Percentiles rank a stretch among this genome's conserved stretches.
phyloP scores from a whole-genome alignment of 108 stramenopile genomes.

The Nannochloropsis gaditana region DNA sequence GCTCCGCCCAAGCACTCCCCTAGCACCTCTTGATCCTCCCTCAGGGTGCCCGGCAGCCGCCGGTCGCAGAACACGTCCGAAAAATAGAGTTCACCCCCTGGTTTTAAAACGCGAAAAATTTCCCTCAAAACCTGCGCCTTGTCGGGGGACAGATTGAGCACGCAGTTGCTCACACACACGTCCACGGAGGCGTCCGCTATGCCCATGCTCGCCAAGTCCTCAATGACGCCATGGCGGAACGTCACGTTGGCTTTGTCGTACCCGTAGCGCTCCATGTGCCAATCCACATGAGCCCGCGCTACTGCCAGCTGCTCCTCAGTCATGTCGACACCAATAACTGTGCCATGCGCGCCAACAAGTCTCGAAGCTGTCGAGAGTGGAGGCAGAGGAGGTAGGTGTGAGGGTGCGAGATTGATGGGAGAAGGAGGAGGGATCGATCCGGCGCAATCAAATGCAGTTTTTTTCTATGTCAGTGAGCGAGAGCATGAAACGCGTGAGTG shows the following conservation, averaged over 20 bases:
- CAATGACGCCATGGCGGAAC: slow-evolving; percentile 82
- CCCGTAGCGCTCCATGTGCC: slow-evolving; percentile 78
- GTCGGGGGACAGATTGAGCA: slow-evolving; percentile 88
- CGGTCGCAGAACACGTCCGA: slow-evolving; percentile 89
- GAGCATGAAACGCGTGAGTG: not conserved
- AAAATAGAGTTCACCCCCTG: slow-evolving; percentile 92
- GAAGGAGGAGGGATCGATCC: not conserved
- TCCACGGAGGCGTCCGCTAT: slow-evolving; percentile 73
- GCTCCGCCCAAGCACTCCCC: slow-evolving; percentile 92
- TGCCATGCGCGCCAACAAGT: slow-evolving; percentile 73
- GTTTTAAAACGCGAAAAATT: slow-evolving; percentile 71
- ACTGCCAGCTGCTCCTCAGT: slow-evolving; percentile 85
- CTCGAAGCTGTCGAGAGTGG: slow-evolving; percentile 56
- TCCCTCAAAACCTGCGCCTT: slow-evolving; percentile 73
- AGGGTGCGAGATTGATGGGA: not conserved
- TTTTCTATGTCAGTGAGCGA: not conserved
- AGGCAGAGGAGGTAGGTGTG: not conserved
- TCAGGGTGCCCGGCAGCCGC: slow-evolving; percentile 66
- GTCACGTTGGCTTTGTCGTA: slow-evolving; percentile 67
- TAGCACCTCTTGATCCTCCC: slow-evolving; percentile 66
- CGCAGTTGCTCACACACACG: slow-evolving; percentile 93
- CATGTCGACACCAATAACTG: slow-evolving; percentile 96
- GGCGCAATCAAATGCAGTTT: not conserved
- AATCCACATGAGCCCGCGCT: slow-evolving; percentile 66
- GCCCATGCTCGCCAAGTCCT: slow-evolving; percentile 66